A percentile compares a stretch with the other conserved stretches of the same genome.
phyloP scores from a whole-genome alignment of 352 stramenopile species.

The Pythium aristosporum region DNA sequence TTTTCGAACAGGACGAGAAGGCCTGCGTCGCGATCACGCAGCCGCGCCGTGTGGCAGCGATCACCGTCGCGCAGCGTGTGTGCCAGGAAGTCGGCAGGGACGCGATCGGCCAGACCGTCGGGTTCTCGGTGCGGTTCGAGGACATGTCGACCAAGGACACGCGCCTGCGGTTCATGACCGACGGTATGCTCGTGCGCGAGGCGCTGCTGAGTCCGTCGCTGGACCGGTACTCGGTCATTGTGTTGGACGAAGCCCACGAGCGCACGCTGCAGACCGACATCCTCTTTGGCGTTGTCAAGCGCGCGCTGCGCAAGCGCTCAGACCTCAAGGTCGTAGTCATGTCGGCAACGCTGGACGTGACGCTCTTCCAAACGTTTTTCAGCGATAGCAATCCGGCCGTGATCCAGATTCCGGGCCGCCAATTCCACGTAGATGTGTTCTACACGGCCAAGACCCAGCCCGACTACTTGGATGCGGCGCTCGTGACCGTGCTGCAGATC shows the following conservation, averaged over 20 bases:
- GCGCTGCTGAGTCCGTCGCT: constrained; percentile 71
- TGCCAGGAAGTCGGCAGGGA: constrained; percentile 59
- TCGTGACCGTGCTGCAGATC: constrained; percentile 90
- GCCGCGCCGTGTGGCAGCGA: constrained; percentile 75
- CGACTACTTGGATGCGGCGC: constrained; percentile 89
- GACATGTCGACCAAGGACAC: constrained; percentile 88
- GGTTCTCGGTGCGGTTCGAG: constrained; percentile 95
- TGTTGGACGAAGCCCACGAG: constrained; percentile 87
- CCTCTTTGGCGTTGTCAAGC: constrained; percentile 87
- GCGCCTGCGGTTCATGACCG: constrained; percentile 94
- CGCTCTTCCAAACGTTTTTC: constrained; percentile 94
- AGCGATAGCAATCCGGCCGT: constrained; percentile 74
- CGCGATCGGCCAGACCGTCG: constrained; percentile 66
- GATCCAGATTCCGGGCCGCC: constrained; percentile 85
- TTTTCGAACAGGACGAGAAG: constrained; percentile 60
- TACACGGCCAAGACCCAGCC: constrained; percentile 87
- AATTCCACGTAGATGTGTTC: constrained; percentile 90
- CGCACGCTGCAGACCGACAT: constrained; percentile 91
- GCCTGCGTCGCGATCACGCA: constrained; percentile 79
- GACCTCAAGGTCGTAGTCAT: constrained; percentile 97
- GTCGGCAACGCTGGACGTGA: constrained; percentile 97
- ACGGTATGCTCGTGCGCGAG: constrained; percentile 91
- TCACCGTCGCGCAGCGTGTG: constrained; percentile 83
- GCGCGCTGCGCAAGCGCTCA: constrained; percentile 71
- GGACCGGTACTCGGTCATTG: constrained; percentile 79